Evolutionary conservation across 805 yeast species (phyloP).

Genomic region (Wickerhamomyces rabaulensis): DNA sequence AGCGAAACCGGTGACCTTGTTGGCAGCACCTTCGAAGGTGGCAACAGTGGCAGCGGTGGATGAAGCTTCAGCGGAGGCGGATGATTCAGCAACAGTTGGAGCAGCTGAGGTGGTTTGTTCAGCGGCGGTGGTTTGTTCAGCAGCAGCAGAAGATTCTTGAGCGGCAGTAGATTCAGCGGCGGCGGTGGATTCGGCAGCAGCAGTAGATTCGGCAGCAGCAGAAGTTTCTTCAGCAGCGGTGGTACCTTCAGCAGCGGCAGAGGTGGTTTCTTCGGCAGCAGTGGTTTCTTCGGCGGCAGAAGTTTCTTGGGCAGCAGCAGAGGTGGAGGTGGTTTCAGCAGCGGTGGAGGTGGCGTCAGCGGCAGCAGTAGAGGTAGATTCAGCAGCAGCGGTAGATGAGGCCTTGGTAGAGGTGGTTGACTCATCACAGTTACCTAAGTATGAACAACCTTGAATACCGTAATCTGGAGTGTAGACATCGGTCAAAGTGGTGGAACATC

Average conservation of each 20-base stretch:
- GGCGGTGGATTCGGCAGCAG: conserved; percentile 4
- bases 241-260: conserved; percentile 8
- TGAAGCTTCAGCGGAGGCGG: conserved; percentile 8
- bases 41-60: conserved; percentile 10
- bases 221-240: conserved; percentile 5
- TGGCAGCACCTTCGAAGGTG: conserved; percentile 19
- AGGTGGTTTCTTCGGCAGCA: conserved; percentile 1
- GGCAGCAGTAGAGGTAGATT: conserved; percentile 9
- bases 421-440: conserved; percentile 30
- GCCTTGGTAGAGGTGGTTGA: conserved; percentile 19
- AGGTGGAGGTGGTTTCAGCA: conserved; percentile 11
- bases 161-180: conserved; percentile 7
- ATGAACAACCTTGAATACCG: conserved; percentile 27
- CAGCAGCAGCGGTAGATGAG: conserved; percentile 7
- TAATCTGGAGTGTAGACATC: conserved; percentile 13
- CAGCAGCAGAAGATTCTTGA: conserved; percentile 6
- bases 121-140: conserved; percentile 6
- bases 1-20: conserved; percentile 15
- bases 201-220: conserved; percentile 3
- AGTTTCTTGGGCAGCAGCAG: conserved; percentile 8
- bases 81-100: conserved; percentile 6
- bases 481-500: conserved; percentile 19
- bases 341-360: conserved; percentile 11
- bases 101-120: conserved; percentile 6
- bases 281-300: conserved; percentile 6